Conservation (phyloP, 2,329 filamentous ascomycete genomes). For the Xylariaceae sp. region DNA sequence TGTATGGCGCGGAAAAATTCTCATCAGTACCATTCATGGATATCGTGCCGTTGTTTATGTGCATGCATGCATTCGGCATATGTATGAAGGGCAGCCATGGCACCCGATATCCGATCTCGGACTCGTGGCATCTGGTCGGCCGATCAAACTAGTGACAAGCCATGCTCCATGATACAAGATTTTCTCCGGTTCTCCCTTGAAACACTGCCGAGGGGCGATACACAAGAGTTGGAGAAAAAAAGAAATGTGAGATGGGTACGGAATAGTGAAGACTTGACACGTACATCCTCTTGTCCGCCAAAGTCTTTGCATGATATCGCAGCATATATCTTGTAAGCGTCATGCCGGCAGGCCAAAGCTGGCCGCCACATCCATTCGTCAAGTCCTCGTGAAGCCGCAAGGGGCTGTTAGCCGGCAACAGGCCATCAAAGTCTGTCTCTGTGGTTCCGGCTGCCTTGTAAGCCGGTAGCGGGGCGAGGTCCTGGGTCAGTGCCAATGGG, state of each 20-base stretch:
- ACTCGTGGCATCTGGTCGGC: background rate
- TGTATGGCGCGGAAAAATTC: constrained; percentile 33
- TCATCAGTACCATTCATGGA: constrained; percentile 1
- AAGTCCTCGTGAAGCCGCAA: constrained; percentile 81
- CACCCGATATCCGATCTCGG: constrained; percentile 1
- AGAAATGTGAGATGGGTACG: background rate
- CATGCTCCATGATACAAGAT: background rate
- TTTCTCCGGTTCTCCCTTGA: background rate
- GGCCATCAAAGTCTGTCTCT: constrained; percentile 62
- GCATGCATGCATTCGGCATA: background rate
- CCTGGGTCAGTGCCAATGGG: constrained; percentile 48
- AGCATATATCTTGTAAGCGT: constrained; percentile 82
- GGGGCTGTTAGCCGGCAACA: constrained; percentile 54
- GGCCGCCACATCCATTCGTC: constrained; percentile 81
- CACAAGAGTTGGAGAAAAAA: background rate
- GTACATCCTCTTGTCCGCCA: constrained; percentile 68
- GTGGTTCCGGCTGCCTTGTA: constrained; percentile 52
- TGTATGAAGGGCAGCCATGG: background rate
- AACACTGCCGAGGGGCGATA: background rate
- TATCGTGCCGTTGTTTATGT: background rate
- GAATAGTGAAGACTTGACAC: constrained; percentile 32
- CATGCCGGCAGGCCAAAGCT: constrained; percentile 92
- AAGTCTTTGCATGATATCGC: constrained; percentile 58
- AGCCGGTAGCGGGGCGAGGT: constrained; percentile 53
- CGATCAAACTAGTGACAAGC: background rate